Base-by-base conservation (phyloP, 2,329 filamentous ascomycete genomes). In the Sporothrix phasma region DNA sequence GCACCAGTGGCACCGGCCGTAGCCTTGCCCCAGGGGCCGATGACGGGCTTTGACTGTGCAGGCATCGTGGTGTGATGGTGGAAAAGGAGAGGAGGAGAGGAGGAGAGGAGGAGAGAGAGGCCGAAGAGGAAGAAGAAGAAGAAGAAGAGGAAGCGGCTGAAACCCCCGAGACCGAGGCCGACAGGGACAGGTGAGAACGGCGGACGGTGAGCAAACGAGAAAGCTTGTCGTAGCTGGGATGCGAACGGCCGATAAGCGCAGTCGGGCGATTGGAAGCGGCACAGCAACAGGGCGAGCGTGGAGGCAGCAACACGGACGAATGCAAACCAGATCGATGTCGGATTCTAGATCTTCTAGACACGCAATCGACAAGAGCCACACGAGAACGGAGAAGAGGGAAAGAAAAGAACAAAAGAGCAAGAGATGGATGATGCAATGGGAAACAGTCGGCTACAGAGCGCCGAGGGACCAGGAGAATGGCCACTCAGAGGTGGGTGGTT, bases 11-110 rank as follows among this genome's bases (percentile, higher is more conserved):
- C 91, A 71, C 94, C 94, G 67, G 94, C 93, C 69, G 96, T 86
- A 63, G 94, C 94, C 73, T 88, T 88, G 63, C 92, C 93, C 93
- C 93, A 97, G 63, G 94, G 90, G 47, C 94, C 92, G 66, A 97
- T 84, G 69, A 80, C 80, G 68, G 85, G 81, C 75, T 92, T 93
- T 45, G 83, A 85, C 71, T 82, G 81, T 62, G 73, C 79, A 65
- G 77, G 76, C 83, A 85, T 45, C 60, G 31, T 46, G 34, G 37
- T 24, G 47, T 24, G 26, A 26, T 17, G 37, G 7, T 45, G 29
- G 34, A 51, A 26, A 29, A 11, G 60, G n/a, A 59, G 43, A 64
- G 34, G 19, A 24, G 29, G 24, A 29, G 19, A 24, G n/a, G 29
- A 26, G 37, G 22, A 45, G 56, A 46, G 10, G 19, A 31, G 31